Conservation (phyloP, 1,284 basidiomycete genomes). For the Tranzscheliella williamsii region DNA sequence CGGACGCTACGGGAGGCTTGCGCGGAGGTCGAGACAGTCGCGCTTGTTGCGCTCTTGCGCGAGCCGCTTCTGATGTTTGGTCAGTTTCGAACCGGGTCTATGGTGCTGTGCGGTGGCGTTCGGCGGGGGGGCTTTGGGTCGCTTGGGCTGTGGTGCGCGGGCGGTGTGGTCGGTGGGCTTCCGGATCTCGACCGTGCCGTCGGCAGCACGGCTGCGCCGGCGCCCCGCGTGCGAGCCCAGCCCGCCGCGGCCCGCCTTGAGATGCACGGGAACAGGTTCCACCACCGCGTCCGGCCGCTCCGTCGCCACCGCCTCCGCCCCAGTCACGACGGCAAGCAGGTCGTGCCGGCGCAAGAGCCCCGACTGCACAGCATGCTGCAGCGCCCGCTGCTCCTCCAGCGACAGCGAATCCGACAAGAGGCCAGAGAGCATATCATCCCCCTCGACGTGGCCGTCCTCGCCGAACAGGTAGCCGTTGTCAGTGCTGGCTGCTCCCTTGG, state of each 20-base stretch:
- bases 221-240: not conserved
- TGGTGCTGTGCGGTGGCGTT: not conserved
- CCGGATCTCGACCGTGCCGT: not conserved
- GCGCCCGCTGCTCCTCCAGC: not conserved
- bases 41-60: not conserved
- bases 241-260: not conserved
- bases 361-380: not conserved
- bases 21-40: not conserved
- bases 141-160: too few relatives aligned
- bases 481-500: too few relatives aligned
- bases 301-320: not conserved
- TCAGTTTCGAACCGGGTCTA: not conserved
- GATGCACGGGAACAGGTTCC: not conserved
- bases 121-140: too few relatives aligned
- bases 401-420: not conserved
- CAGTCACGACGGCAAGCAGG: not conserved
- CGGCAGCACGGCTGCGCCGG: not conserved
- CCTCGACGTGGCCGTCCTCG: not conserved
- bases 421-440: not conserved
- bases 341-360: not conserved
- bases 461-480: not conserved
- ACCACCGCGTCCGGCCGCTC: not conserved
- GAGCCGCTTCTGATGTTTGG: not conserved
- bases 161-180: not conserved
- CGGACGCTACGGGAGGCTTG: constrained; percentile 3